These are phyloP conservation scores for Gymnopilus dilepis DNA, from an alignment of 768 basidiomycete genomes.

Conservation along the genomic window DNA sequence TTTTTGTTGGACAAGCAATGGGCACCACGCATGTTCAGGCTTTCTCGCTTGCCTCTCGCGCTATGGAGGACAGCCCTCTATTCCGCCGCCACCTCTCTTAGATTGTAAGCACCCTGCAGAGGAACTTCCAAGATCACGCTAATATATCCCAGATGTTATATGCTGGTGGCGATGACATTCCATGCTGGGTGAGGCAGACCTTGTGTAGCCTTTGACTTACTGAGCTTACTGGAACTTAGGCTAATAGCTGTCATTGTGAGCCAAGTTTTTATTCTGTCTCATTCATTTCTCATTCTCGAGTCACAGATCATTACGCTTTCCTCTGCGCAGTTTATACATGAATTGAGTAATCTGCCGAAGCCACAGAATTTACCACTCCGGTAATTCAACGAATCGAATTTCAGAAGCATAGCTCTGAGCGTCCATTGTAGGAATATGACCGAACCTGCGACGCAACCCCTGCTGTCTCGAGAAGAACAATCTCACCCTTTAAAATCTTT, in stretches of 20 bases:
- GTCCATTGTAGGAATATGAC: slow-evolving; percentile 2
- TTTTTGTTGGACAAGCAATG: slow-evolving; percentile 54
- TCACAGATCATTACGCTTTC: slow-evolving; percentile 61
- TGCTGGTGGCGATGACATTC: slow-evolving; percentile 77
- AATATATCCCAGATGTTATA: slow-evolving; percentile 57
- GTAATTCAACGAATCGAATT: slow-evolving; percentile 19
- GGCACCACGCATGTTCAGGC: slow-evolving; percentile 44
- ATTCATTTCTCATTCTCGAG: neutral
- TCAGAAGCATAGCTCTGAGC: neutral
- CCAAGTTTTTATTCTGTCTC: neutral
- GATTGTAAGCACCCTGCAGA: slow-evolving; percentile 51
- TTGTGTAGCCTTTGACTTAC: neutral
- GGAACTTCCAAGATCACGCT: neutral
- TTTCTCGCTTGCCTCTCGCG: slow-evolving; percentile 50
- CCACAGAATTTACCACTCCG: slow-evolving; percentile 12
- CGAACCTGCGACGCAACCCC: slow-evolving; percentile 21
- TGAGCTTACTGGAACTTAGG: slow-evolving; percentile 32
- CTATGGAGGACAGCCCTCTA: slow-evolving; percentile 62
- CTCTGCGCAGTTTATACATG: slow-evolving; percentile 62
- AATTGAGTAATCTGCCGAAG: slow-evolving; percentile 35
- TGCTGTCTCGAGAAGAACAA: slow-evolving; percentile 24
- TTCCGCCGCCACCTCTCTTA: slow-evolving; percentile 58
- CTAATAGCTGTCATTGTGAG: slow-evolving; percentile 57
- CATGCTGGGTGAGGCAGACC: slow-evolving; percentile 61
- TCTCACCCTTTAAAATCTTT: slow-evolving; percentile 26